A percentile compares a stretch with the other conserved stretches of the same genome.
phyloP scores from a whole-genome alignment of 495 filamentous ascomycete species.

The Sporormia fimetaria region DNA sequence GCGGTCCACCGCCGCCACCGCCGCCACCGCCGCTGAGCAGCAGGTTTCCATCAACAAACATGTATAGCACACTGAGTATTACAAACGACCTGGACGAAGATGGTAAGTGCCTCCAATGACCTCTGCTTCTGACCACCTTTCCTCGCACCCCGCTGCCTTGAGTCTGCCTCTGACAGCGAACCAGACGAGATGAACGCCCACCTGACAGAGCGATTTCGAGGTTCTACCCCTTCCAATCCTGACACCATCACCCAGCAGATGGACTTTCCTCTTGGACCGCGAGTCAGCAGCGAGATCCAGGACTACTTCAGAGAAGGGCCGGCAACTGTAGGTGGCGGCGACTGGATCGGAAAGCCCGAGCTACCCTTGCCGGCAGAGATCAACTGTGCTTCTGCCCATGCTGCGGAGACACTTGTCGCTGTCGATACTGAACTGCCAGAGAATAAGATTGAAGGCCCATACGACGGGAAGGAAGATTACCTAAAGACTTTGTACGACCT shows the following conservation, averaged over 20 bases:
- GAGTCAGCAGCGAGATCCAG: constrained; percentile 10
- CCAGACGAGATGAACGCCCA: constrained; percentile 8
- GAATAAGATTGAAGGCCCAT: constrained; percentile 35
- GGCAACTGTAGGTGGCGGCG: constrained; percentile 13
- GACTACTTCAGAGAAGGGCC: constrained; percentile 26
- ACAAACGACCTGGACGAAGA: background rate
- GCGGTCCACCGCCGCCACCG: too few relatives aligned
- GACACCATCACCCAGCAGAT: background rate
- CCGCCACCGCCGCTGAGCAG: too few relatives aligned
- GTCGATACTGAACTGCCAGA: constrained; percentile 10
- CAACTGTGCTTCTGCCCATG: background rate
- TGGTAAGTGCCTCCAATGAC: background rate
- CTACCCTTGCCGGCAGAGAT: constrained; percentile 28
- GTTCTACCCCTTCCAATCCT: background rate
- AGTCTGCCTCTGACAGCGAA: background rate
- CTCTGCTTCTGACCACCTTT: background rate
- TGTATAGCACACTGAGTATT: too few relatives aligned
- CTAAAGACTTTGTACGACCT: constrained; percentile 32
- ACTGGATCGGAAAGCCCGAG: constrained; percentile 28
- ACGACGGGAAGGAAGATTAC: constrained; percentile 32
- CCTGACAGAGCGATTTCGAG: constrained; percentile 5
- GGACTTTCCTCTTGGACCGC: background rate
- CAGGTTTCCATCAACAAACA: too few relatives aligned
- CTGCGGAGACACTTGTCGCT: constrained; percentile 5
- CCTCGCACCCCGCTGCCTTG: background rate